phyloP scores from a whole-genome alignment of 176 grass and related monocot genomes.

The Metroxylon sagu region DNA sequence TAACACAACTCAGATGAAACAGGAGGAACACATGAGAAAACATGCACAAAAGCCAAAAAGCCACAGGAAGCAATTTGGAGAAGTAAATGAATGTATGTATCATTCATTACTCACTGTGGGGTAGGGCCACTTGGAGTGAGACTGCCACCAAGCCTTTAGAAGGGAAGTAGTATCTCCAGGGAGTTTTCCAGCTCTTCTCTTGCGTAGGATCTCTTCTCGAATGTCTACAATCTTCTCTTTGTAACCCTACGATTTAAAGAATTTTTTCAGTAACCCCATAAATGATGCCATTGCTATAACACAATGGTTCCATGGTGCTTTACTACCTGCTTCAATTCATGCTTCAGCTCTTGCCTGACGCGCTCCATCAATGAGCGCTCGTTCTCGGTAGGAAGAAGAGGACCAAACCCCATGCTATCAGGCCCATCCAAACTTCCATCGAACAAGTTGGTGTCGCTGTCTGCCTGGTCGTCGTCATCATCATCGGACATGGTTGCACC shows the following conservation, averaged over 20 bases:
- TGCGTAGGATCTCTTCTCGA: constrained; percentile 16
- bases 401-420: constrained; percentile 17
- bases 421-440: constrained; percentile 4
- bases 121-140: constrained; percentile 19
- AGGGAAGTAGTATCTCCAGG: constrained; percentile 9
- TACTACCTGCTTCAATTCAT: constrained; percentile 11
- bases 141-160: constrained; percentile 18
- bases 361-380: constrained; percentile 17
- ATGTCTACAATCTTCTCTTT: constrained; percentile 19
- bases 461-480: constrained; percentile 6
- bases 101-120: constrained; percentile 11
- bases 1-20: neutral
- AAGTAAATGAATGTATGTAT: neutral
- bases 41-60: too few species aligned
- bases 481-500: constrained; percentile 18
- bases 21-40: too few species aligned
- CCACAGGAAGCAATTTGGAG: too few species aligned
- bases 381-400: constrained; percentile 7
- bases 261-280: neutral
- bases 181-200: constrained; percentile 18
- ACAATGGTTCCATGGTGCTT: neutral
- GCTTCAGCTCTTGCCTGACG: constrained; percentile 18
- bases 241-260: neutral
- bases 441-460: constrained; percentile 8
- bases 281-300: too few species aligned